Base-by-base conservation (phyloP, 768 basidiomycete genomes). In the Tricholoma flavovirens region DNA sequence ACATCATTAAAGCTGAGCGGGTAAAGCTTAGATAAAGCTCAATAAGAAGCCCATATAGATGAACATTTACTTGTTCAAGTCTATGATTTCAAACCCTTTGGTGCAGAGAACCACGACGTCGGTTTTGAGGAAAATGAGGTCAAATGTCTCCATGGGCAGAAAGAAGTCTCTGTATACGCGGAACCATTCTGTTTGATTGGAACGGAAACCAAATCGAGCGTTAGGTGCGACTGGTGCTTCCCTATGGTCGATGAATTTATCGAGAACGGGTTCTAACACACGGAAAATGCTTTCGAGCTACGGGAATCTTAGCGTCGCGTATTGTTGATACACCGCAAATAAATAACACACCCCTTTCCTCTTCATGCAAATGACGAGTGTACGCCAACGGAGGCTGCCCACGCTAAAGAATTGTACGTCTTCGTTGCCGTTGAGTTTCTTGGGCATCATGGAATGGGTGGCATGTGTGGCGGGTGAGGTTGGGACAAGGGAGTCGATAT, bases 11-110 rank as follows among this genome's bases (percentile, higher is more conserved):
- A 89, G 69, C 89, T 92, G 62, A 17, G 43, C n/a, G 12, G 0
- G 53, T 19, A 17, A 35, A 29, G 14, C 53, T 38, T 43, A 29
- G 38, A 15, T n/a, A n/a, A n/a, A n/a, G n/a, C n/a, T n/a, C 3
- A 10, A 1, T 11, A 54, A 53, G 35, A 40, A n/a, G n/a, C n/a
- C n/a, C 4, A 29, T n/a, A 22, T 26, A n/a, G n/a, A 43, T 26
- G 50, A 42, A 7, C 21, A 69, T 89, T 45, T 74, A 96, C 90
- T 95, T 91, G 21, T 85, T 84, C 40, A 98, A 79, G 63, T 98
- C 93, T 90, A 98, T 98, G 64, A 98, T 96, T 70, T 98, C 95
- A 64, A 98, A 98, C 36, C 95, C 94, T 66, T 91, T 92, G 0
- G 90, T 85, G 63, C 95, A 95, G 26, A 97, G 80, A 55, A 99